These are phyloP conservation scores for Schrenkiella parvula DNA, from an alignment of 345 rosid species.

Conservation along the genomic window DNA sequence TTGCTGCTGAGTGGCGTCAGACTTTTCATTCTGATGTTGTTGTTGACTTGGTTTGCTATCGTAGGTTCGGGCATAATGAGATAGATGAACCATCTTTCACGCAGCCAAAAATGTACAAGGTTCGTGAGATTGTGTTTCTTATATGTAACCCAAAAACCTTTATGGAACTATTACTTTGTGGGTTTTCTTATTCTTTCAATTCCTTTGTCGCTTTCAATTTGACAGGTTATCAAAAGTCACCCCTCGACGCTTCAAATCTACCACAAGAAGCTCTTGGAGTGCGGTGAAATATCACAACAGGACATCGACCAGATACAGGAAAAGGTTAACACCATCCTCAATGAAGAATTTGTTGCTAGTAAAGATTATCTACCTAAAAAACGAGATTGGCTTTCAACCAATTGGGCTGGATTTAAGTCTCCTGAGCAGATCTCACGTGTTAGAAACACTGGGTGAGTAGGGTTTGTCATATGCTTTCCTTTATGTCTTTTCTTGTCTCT, in stretches of 20 bases:
- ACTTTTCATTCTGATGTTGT: conserved; percentile 79
- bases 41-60: conserved; percentile 74
- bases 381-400: conserved; percentile 84
- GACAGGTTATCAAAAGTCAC: conserved; percentile 63
- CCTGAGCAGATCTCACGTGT: conserved; percentile 79
- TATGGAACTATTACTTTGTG: background rate
- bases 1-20: conserved; percentile 93
- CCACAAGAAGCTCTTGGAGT: conserved; percentile 54
- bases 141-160: background rate
- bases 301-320: conserved; percentile 52
- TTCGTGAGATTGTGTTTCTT: conserved; percentile 17
- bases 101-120: conserved; percentile 85
- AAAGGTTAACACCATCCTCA: conserved; percentile 63
- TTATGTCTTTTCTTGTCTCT: background rate
- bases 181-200: background rate
- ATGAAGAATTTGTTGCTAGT: conserved; percentile 67
- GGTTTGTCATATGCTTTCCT: background rate
- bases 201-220: conserved; percentile 1
- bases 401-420: conserved; percentile 78
- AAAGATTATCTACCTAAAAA: conserved; percentile 64
- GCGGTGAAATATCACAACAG: conserved; percentile 56
- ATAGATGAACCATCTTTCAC: conserved; percentile 87
- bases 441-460: conserved; percentile 67
- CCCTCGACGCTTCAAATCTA: conserved; percentile 71
- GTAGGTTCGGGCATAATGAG: conserved; percentile 81